A percentile compares a stretch with the other conserved stretches of the same genome.
phyloP scores from a whole-genome alignment of 176 grass and related monocot species.

The Eragrostis nindensis region DNA sequence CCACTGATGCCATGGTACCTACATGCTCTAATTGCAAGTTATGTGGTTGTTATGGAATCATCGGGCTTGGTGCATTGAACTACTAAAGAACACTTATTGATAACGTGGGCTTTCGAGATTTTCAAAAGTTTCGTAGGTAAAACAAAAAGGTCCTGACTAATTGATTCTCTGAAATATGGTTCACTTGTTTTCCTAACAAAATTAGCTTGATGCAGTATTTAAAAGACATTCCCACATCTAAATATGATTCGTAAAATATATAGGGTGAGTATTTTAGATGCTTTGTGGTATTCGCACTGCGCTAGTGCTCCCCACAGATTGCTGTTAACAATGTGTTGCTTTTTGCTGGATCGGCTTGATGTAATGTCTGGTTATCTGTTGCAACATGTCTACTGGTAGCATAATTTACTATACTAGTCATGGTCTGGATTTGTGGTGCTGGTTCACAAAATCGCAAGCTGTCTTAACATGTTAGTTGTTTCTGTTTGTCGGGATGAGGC shows the following conservation, averaged over 20 bases:
- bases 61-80: no score
- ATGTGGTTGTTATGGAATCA: no score
- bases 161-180: background rate
- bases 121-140: background rate
- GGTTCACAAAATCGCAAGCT: background rate
- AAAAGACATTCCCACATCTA: background rate
- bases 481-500: background rate
- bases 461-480: background rate
- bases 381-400: background rate
- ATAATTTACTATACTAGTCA: background rate
- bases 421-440: background rate
- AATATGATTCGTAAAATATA: background rate
- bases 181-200: background rate
- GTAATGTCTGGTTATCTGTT: background rate
- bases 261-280: background rate
- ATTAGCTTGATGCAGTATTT: background rate
- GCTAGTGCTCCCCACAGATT: background rate
- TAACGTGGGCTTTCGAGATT: background rate
- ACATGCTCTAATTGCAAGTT: no score
- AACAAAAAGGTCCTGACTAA: background rate
- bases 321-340: no score
- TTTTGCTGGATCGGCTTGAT: no score
- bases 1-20: no score
- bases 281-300: background rate
- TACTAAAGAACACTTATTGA: background rate